Evolutionary conservation across 1,139 yeast genomes (phyloP), one percentile per base, ranked within the genome.

Genomic region (Protomyces macrosporus): DNA sequence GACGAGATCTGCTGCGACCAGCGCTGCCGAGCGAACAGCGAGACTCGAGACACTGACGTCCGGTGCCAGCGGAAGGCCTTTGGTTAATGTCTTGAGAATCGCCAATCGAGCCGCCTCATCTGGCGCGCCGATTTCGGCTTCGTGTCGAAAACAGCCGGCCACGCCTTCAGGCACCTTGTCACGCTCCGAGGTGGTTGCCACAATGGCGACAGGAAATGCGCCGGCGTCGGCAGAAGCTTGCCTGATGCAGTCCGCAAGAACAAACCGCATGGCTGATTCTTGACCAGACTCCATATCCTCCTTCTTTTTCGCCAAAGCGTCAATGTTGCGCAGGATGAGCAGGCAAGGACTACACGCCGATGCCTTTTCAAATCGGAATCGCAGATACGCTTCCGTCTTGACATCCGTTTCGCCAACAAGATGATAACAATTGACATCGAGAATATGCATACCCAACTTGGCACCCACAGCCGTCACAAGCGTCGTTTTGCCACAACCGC

Each of bases 1-100:
- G 9, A 78, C 78, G 63, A 93, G 77, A 73, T 93, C 98, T 36
- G 88, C 80, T 5, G 98, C 96, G 0, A 95, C 88, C 64, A 93
- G 78, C 42, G 98, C 98, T 0, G 98, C 98, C 61, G 96, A 88
- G 70, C 90, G 96, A 62, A 88, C 77, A 0, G 98, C 89, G 54
- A 93, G 76, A 0, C 84, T 77, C 4, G 79, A 77, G 9, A 82
- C 71, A 9, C 84, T 81, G 3, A 90, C 84, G 71, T 88, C 95
- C 2, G 75, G 73, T 7, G 82, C 75, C 4, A 77, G 67, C 0
- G 68, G 65, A 55, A 71, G 72, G n/a, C 65, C 65, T 4, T 61
- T 35, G 4, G 63, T 54, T 30, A 63, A 10, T 4, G 40, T 55
- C 57, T 77, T 72, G 72, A 91, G 86, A 4, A 91, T 86, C 45